These are phyloP conservation scores for Rhododendron griersonianum DNA, from an alignment of 148 eudicot genomes.

Conservation along the genomic window DNA sequence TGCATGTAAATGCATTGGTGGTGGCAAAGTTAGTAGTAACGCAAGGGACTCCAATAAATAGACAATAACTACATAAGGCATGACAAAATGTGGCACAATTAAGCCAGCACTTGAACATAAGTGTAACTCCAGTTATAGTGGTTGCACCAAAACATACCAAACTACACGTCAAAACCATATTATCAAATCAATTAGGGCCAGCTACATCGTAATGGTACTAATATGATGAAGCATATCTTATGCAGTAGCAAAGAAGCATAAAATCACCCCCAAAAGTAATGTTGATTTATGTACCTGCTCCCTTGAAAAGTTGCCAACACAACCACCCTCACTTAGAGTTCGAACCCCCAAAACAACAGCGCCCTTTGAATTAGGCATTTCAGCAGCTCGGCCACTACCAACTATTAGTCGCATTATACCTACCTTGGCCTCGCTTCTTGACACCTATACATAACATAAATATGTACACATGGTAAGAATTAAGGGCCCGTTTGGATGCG, in stretches of 20 bases:
- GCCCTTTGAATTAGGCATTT: constrained; percentile 60
- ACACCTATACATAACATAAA: constrained; percentile 41
- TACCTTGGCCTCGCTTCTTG: constrained; percentile 67
- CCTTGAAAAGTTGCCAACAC: constrained; percentile 93
- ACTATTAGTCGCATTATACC: constrained; percentile 98
- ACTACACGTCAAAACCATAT: not conserved
- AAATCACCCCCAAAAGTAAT: not conserved
- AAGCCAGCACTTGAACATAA: not conserved
- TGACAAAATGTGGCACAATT: not conserved
- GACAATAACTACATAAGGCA: not conserved
- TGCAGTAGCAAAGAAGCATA: not conserved
- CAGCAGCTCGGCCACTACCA: constrained; percentile 93
- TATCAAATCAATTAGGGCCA: not conserved
- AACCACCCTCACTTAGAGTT: constrained; percentile 97
- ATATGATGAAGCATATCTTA: not conserved
- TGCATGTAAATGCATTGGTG: too few species aligned
- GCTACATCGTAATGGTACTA: not conserved
- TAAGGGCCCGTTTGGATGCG: too few species aligned
- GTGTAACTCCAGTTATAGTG: not conserved
- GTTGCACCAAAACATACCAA: not conserved
- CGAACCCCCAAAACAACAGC: constrained; percentile 84
- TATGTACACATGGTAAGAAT: constrained; percentile 1
- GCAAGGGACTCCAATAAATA: not conserved
- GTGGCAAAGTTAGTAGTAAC: not conserved
- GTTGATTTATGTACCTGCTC: constrained; percentile 61